Evolutionary conservation across 2,329 filamentous ascomycete genomes (phyloP).

Genomic region (Zymoseptoria crescenta): DNA sequence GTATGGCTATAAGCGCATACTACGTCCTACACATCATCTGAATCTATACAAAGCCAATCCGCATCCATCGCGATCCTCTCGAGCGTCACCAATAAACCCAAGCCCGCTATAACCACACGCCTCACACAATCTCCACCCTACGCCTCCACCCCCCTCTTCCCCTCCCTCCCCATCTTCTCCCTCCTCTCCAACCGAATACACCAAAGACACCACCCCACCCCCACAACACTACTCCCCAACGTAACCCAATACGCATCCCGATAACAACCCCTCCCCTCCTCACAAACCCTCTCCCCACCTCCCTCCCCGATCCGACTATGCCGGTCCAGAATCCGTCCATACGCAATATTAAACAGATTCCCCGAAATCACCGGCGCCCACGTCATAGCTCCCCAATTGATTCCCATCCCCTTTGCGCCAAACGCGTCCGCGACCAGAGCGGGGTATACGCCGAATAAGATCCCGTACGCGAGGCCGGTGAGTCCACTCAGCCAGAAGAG

Average conservation of each 20-base stretch:
- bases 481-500: conserved; percentile 73
- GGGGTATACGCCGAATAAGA: conserved; percentile 89
- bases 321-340: conserved; percentile 72
- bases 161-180: conserved; percentile 15
- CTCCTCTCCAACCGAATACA: conserved; percentile 46
- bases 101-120: too few relatives aligned
- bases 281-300: conserved; percentile 56
- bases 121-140: background rate
- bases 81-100: too few relatives aligned
- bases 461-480: conserved; percentile 84
- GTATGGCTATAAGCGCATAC: too few relatives aligned
- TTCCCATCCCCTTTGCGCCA: conserved; percentile 77
- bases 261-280: conserved; percentile 74
- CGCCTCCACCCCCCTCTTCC: conserved; percentile 1
- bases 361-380: conserved; percentile 78
- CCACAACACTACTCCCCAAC: conserved; percentile 60
- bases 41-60: too few relatives aligned
- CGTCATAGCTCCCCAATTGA: conserved; percentile 97
- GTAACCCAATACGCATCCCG: conserved; percentile 72
- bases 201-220: conserved; percentile 62
- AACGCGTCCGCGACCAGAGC: conserved; percentile 82
- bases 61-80: too few relatives aligned
- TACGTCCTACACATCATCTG: too few relatives aligned
- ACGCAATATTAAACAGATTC: conserved; percentile 88
- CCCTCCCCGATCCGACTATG: conserved; percentile 60